phyloP scores from a whole-genome alignment of 1,284 basidiomycete genomes.

The Fomitiporia mediterranea region DNA sequence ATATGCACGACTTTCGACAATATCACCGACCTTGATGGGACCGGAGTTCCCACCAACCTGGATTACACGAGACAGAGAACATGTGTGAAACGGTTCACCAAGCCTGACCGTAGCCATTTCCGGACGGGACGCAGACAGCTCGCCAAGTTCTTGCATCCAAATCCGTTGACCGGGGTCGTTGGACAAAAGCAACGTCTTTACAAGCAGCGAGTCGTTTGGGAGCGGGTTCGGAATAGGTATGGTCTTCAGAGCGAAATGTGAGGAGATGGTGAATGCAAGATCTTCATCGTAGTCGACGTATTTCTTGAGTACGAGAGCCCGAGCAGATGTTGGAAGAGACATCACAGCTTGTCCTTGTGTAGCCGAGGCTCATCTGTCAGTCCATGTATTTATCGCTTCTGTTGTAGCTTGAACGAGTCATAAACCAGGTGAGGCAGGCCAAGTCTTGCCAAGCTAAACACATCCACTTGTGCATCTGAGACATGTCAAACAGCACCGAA shows the following conservation, averaged over 20 bases:
- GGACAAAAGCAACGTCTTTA: slow-evolving; percentile 18
- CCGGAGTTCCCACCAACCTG: slow-evolving; percentile 21
- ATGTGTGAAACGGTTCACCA: slow-evolving; percentile 25
- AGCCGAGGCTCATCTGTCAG: no score
- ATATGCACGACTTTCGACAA: slow-evolving; percentile 22
- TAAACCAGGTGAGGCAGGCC: no score
- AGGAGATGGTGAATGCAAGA: not conserved
- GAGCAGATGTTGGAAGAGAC: slow-evolving; percentile 1
- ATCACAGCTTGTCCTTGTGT: no score
- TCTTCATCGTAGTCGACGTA: slow-evolving; percentile 4
- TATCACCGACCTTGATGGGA: slow-evolving; percentile 26
- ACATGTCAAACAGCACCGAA: no score
- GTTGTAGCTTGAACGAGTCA: no score
- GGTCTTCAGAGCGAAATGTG: slow-evolving; percentile 11
- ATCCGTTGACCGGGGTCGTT: slow-evolving; percentile 20
- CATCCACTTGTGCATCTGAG: no score
- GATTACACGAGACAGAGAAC: slow-evolving; percentile 25
- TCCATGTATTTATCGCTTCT: no score
- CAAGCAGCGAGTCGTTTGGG: slow-evolving; percentile 15
- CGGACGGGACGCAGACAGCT: slow-evolving; percentile 18
- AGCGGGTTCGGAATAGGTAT: slow-evolving; percentile 7
- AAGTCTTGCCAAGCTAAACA: no score
- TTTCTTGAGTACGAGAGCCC: slow-evolving; percentile 10
- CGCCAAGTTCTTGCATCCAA: slow-evolving; percentile 21
- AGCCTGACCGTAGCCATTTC: slow-evolving; percentile 23